Percentiles rank a stretch among this genome's conserved stretches.
These are phyloP conservation scores for Rhodomyrtus psidioides DNA, from an alignment of 441 rosid genomes.

Conservation along the genomic window DNA sequence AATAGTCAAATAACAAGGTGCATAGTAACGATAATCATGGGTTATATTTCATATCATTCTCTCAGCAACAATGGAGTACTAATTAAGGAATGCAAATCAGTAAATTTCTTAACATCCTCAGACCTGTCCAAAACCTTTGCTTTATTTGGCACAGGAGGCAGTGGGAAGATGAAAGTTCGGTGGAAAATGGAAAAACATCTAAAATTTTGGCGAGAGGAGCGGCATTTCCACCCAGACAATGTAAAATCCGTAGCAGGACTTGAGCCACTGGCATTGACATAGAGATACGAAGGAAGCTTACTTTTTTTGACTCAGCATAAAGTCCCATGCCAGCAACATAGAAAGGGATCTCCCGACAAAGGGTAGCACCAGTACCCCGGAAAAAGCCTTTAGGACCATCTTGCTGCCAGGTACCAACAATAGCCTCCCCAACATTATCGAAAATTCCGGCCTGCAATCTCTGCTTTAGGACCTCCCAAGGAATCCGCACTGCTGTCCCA, in stretches of 20 bases:
- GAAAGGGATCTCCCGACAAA: constrained; percentile 93
- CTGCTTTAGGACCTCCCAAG: constrained; percentile 97
- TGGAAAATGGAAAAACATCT: not conserved
- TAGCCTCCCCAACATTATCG: constrained; percentile 86
- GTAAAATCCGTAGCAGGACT: not conserved
- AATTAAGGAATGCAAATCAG: not conserved
- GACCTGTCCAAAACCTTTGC: not conserved
- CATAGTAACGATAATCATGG: not conserved
- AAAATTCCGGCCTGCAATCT: constrained; percentile 90
- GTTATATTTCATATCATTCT: not conserved
- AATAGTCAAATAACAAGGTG: not conserved
- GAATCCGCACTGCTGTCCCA: constrained; percentile 94
- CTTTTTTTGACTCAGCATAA: constrained; percentile 95
- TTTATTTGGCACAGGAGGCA: not conserved
- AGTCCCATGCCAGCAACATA: constrained; percentile 94
- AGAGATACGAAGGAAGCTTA: constrained; percentile 7
- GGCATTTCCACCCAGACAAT: not conserved
- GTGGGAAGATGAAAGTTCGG: not conserved
- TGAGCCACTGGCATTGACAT: not conserved
- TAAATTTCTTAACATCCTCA: not conserved
- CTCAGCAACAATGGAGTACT: not conserved
- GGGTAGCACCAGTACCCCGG: constrained; percentile 97
- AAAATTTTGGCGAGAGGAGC: not conserved
- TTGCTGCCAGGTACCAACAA: constrained; percentile 85
- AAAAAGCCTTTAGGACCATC: constrained; percentile 92